Evolutionary conservation across 257 asterid genomes (phyloP).

Genomic region (Solanum etuberosum): DNA sequence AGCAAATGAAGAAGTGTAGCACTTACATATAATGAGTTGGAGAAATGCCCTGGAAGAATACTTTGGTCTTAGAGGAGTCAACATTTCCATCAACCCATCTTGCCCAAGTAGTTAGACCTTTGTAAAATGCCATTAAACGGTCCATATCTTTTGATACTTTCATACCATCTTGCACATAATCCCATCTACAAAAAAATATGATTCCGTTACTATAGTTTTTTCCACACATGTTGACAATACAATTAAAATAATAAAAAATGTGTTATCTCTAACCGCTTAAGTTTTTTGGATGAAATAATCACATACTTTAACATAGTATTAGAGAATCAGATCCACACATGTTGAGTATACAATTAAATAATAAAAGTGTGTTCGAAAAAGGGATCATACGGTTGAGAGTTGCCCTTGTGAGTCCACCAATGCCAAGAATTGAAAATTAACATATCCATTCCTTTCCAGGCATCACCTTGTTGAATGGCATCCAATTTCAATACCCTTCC

Average conservation of each 20-base stretch:
- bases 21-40: constrained; percentile 59
- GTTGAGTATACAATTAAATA: too few species aligned
- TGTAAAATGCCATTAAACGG: constrained; percentile 51
- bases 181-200: constrained; percentile 28
- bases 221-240: background rate
- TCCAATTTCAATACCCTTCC: constrained; percentile 53
- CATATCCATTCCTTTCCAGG: constrained; percentile 79
- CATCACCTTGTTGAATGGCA: constrained; percentile 54
- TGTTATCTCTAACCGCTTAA: too few species aligned
- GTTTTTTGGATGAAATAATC: too few species aligned
- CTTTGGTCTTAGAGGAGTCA: constrained; percentile 45
- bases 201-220: background rate
- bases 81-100: constrained; percentile 54
- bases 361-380: too few species aligned
- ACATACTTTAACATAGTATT: too few species aligned
- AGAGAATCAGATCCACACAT: too few species aligned
- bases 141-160: constrained; percentile 43
- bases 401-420: constrained; percentile 89
- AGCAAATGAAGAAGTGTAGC: background rate
- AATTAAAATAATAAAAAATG: too few species aligned
- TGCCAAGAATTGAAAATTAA: constrained; percentile 70
- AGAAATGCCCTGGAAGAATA: constrained; percentile 64
- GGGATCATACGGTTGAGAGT: constrained; percentile 35
- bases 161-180: constrained; percentile 45
- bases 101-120: constrained; percentile 58